phyloP scores from a whole-genome alignment of 2,329 filamentous ascomycete species.

The Tolypocladium tundrense region DNA sequence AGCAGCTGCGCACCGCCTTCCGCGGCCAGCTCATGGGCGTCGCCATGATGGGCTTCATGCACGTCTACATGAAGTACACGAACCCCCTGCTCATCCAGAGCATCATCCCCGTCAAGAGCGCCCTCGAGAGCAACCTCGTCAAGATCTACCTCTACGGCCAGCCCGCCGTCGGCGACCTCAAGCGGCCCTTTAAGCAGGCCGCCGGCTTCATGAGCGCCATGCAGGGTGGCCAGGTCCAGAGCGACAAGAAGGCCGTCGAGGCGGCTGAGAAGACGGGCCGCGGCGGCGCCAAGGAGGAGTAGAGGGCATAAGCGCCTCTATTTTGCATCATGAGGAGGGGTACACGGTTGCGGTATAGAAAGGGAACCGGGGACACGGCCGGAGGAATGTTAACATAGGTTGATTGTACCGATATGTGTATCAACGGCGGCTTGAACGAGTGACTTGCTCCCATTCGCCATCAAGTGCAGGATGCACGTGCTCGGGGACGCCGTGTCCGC shows the following conservation, averaged over 20 bases:
- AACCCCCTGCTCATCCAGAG: constrained; percentile 98
- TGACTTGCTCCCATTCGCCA: too few relatives aligned
- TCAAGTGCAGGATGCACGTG: not conserved
- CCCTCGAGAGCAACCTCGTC: constrained; percentile 87
- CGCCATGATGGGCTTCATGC: constrained; percentile 98
- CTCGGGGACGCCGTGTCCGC: not conserved
- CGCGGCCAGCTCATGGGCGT: constrained; percentile 92
- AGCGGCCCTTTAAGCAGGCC: constrained; percentile 86
- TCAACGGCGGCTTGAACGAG: not conserved
- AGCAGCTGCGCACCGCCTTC: constrained; percentile 75
- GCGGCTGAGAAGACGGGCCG: constrained; percentile 65
- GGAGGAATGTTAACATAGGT: not conserved
- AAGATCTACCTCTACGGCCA: constrained; percentile 91
- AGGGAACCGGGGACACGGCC: not conserved
- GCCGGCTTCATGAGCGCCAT: constrained; percentile 76
- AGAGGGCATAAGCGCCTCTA: constrained; percentile 14
- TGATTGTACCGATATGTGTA: not conserved
- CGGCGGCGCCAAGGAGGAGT: constrained; percentile 64
- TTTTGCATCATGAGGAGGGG: not conserved
- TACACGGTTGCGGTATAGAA: not conserved
- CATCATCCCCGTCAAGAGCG: constrained; percentile 94
- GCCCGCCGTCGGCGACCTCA: constrained; percentile 79
- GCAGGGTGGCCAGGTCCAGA: constrained; percentile 66
- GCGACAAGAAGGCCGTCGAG: constrained; percentile 84
- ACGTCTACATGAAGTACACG: constrained; percentile 98